phyloP scores from a whole-genome alignment of 192 early-diverging fungal species.

The Fimicolochytrium jonesii region DNA sequence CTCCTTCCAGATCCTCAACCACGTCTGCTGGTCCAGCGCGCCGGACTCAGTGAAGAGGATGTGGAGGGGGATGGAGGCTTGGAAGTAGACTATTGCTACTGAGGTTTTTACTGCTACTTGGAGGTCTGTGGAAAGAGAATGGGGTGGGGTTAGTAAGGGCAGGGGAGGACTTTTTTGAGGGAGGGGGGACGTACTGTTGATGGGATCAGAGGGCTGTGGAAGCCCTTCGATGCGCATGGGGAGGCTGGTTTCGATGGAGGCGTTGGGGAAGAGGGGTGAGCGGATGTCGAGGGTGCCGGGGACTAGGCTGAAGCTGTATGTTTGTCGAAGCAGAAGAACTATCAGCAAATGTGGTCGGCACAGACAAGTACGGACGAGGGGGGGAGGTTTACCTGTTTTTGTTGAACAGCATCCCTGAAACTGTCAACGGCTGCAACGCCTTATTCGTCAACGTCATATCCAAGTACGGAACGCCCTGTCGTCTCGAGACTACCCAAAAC shows the following conservation, averaged over 20 bases:
- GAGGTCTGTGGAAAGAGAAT: slow-evolving; percentile 32
- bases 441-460: slow-evolving; percentile 63
- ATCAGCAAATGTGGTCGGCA: no score
- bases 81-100: slow-evolving; percentile 67
- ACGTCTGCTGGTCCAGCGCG: background rate
- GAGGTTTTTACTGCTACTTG: slow-evolving; percentile 70
- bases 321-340: no score
- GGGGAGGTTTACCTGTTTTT: slow-evolving; percentile 54
- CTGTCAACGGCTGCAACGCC: slow-evolving; percentile 41
- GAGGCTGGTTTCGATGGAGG: slow-evolving; percentile 40
- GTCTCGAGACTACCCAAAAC: slow-evolving; percentile 40
- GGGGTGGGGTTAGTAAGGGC: background rate
- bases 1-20: slow-evolving; percentile 23
- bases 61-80: slow-evolving; percentile 58
- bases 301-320: slow-evolving; percentile 53
- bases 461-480: slow-evolving; percentile 56
- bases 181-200: slow-evolving; percentile 34
- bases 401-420: slow-evolving; percentile 78
- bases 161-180: background rate
- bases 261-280: slow-evolving; percentile 39
- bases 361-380: no score
- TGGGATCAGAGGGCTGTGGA: slow-evolving; percentile 38
- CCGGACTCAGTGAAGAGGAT: slow-evolving; percentile 22
- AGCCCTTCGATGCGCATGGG: slow-evolving; percentile 52
- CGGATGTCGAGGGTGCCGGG: slow-evolving; percentile 46